Evolutionary conservation across 192 early-diverging fungal species (phyloP).

Genomic region (Podila epicladia): DNA sequence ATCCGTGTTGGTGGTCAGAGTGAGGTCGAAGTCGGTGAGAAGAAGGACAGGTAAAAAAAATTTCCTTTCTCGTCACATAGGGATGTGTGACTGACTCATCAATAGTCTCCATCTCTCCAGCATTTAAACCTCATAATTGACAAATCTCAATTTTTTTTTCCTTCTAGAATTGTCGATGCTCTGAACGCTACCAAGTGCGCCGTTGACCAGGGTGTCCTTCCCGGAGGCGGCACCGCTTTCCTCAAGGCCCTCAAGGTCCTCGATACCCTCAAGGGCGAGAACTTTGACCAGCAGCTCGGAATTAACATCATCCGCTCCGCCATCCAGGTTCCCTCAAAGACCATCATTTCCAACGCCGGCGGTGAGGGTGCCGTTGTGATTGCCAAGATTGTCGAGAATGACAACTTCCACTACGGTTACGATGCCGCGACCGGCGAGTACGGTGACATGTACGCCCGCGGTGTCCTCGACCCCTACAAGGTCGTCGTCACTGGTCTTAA

Average conservation of each 20-base stretch:
- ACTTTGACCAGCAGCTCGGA: constrained; percentile 99
- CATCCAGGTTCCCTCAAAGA: constrained; percentile 91
- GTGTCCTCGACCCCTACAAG: constrained; percentile 99
- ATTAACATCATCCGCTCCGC: constrained; percentile 96
- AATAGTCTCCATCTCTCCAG: no score
- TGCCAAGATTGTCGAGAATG: constrained; percentile 91
- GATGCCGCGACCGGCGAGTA: constrained; percentile 94
- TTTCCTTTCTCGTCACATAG: background rate
- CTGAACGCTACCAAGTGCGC: constrained; percentile 98
- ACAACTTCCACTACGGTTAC: constrained; percentile 93
- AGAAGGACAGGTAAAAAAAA: constrained; percentile 89
- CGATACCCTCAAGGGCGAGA: constrained; percentile 83
- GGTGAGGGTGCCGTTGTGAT: constrained; percentile 97
- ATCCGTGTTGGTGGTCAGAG: constrained; percentile 98
- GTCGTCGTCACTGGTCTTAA: constrained; percentile 98
- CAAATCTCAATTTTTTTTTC: background rate
- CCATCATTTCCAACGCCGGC: constrained; percentile 97
- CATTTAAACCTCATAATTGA: no score
- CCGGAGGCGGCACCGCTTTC: constrained; percentile 97
- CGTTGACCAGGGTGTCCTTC: constrained; percentile 99
- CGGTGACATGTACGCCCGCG: constrained; percentile 96
- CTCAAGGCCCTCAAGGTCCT: constrained; percentile 93
- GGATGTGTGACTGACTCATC: no score
- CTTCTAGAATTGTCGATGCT: constrained; percentile 87
- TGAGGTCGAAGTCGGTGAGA: constrained; percentile 99